Percentiles rank a stretch among this genome's conserved stretches.
Evolutionary conservation across 1,139 yeast species (phyloP).

Genomic region (Pichia sp.): DNA sequence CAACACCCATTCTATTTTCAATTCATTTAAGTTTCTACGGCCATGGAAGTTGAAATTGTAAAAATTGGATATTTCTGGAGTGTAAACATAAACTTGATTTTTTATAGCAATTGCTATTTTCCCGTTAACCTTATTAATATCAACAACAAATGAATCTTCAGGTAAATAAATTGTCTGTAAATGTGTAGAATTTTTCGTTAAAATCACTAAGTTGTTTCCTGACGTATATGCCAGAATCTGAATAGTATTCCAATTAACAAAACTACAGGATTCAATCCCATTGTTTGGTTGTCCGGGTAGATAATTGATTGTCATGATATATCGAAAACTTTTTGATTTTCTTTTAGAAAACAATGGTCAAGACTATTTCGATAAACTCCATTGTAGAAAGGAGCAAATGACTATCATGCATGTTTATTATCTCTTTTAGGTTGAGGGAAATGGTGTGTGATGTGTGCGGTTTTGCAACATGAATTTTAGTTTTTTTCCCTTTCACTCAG

Average conservation of each 20-base stretch:
- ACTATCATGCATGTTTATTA: no score
- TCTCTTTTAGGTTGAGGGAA: no score
- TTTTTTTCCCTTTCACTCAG: no score
- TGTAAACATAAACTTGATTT: conserved; percentile 33
- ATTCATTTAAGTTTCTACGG: conserved; percentile 25
- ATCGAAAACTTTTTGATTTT: no score
- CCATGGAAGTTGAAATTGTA: conserved; percentile 30
- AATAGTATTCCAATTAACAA: conserved; percentile 62
- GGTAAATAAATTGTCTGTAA: conserved; percentile 75
- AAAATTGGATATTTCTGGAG: conserved; percentile 37
- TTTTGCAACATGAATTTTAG: no score
- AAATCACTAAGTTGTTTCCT: conserved; percentile 75
- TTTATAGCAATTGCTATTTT: conserved; percentile 44
- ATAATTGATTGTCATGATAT: conserved; percentile 29
- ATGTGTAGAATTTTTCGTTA: conserved; percentile 44
- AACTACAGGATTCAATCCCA: conserved; percentile 49
- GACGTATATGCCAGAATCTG: conserved; percentile 73
- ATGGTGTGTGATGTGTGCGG: no score
- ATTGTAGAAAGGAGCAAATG: no score
- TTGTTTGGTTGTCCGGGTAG: conserved; percentile 83
- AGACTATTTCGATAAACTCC: no score
- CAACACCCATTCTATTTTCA: conserved; percentile 40
- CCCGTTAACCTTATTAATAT: conserved; percentile 56
- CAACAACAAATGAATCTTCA: conserved; percentile 60
- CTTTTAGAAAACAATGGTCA: no score